These are phyloP conservation scores for Tylopilus rubrobrunneus DNA, from an alignment of 768 basidiomycete genomes.

Conservation along the genomic window DNA sequence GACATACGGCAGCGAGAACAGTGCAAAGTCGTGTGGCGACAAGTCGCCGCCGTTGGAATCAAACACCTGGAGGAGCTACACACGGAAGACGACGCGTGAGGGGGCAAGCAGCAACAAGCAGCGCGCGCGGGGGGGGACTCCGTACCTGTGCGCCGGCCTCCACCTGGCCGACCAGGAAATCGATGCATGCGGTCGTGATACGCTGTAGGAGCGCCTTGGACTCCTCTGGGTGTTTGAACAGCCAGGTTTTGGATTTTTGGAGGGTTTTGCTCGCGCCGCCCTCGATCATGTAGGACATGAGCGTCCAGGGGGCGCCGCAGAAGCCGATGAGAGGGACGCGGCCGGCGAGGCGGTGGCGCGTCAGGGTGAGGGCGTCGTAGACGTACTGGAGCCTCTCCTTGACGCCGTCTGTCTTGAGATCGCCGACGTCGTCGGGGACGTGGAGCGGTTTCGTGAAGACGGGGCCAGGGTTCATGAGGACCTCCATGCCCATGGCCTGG, in stretches of 20 bases:
- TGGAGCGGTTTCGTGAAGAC: conserved; percentile 82
- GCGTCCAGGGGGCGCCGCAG: conserved; percentile 96
- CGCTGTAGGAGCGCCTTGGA: conserved; percentile 71
- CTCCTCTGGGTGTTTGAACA: conserved; percentile 86
- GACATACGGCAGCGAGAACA: conserved; percentile 81
- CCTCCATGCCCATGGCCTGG: conserved; percentile 95
- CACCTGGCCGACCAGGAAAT: conserved; percentile 89
- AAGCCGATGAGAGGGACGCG: conserved; percentile 96
- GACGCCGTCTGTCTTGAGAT: conserved; percentile 71
- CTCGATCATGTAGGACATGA: conserved; percentile 98
- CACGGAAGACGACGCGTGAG: too few species aligned
- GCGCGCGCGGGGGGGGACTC: not conserved
- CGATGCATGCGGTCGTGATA: conserved; percentile 87
- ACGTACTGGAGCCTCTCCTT: conserved; percentile 85
- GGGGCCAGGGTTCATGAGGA: conserved; percentile 91
- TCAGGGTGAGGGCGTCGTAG: conserved; percentile 85
- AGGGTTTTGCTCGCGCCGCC: conserved; percentile 90
- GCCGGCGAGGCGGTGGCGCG: conserved; percentile 75
- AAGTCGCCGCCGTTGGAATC: conserved; percentile 96
- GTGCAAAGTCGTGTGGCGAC: conserved; percentile 78
- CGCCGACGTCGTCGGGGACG: conserved; percentile 66
- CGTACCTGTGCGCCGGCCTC: conserved; percentile 93
- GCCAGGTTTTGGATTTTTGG: conserved; percentile 90
- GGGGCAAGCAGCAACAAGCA: too few species aligned
- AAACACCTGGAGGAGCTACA: conserved; percentile 90